These are phyloP conservation scores for Ceratocystis eucalypticola DNA, from an alignment of 2,329 filamentous ascomycete species.

Conservation along the genomic window DNA sequence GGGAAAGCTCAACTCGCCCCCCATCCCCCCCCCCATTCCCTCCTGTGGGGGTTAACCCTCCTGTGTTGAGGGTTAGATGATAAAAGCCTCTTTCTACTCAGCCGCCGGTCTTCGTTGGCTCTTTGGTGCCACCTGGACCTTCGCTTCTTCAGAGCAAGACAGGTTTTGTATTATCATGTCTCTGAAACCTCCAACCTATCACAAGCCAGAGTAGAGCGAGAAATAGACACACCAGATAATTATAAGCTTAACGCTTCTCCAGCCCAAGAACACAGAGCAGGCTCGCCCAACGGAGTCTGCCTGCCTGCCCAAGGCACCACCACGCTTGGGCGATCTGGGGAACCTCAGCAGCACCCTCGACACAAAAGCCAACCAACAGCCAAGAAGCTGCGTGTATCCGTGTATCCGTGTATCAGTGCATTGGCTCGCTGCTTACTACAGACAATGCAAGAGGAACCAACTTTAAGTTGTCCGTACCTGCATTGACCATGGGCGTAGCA, in stretches of 20 bases:
- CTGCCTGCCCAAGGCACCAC: not conserved
- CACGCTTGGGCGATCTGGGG: not conserved
- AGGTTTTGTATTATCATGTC: not conserved
- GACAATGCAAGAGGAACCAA: not conserved
- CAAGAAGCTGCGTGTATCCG: not conserved
- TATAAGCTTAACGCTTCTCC: not conserved
- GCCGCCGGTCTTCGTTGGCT: not conserved
- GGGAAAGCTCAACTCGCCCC: not conserved
- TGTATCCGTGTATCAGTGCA: not conserved
- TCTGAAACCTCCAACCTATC: not conserved
- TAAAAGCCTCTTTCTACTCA: not conserved
- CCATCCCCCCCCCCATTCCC: not conserved
- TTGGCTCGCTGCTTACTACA: not conserved
- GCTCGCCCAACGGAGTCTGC: not conserved
- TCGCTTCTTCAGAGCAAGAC: constrained; percentile 1
- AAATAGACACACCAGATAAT: not conserved
- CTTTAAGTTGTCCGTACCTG: constrained; percentile 8
- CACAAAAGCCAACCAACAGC: too few species aligned
- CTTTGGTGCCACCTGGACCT: not conserved
- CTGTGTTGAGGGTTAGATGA: not conserved
- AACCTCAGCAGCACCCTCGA: not conserved
- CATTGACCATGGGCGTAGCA: not conserved
- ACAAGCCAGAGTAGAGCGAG: not conserved
- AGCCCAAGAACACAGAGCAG: not conserved
- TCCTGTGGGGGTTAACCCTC: not conserved